Base-by-base conservation (phyloP, 2,329 filamentous ascomycete genomes). In the Trichoderma aggressivum region DNA sequence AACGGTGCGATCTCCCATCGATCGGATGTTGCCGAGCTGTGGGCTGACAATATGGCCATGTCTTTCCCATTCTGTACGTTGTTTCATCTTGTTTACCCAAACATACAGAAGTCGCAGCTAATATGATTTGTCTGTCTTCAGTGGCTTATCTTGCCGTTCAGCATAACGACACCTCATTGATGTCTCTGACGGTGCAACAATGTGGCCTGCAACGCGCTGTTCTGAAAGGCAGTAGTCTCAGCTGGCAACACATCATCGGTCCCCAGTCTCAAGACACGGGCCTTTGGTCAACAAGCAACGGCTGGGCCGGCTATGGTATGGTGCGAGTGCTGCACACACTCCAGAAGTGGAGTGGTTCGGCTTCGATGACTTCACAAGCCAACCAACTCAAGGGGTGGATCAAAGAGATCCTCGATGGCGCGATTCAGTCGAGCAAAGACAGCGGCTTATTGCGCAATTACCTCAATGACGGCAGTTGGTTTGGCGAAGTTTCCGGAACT, bases 1-100 rank as follows among this genome's bases (percentile, higher is more conserved):
- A 73, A 73, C 32, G 72, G 72, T 5, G 72, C 72, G 4, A 72
- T 73, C 18, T 73, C 72, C 6, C 72, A 73, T 32, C 60, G 72
- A 12, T 55, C 66, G 3, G 70, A 73, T 61, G 61, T 73, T 47
- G 61, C 60, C 6, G 72, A 73, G 70, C 65, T 73, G 11, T 73
- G 72, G 72, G 70, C 70, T 16, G 72, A 73, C 47, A 73, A 73
- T 36, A 67, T 73, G 70, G 72, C 72, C 56, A 73, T 73, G 72
- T 73, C 72, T 5, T 72, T 73, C 26, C 72, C 72, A 26, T 73
- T 73, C 43, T 39, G 72, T 73, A 68, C 12, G 72, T 72, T 1
- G 1, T 11, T 21, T 24, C 43, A 10, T 14, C 32, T 43, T 60
- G 18, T n/a, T n/a, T 34, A 11, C 16, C 1, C 70, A 2, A 21